A percentile compares a stretch with the other conserved stretches of the same genome.
These are phyloP conservation scores for Microbotryum saponariae DNA, from an alignment of 1,284 basidiomycete genomes.

Conservation along the genomic window DNA sequence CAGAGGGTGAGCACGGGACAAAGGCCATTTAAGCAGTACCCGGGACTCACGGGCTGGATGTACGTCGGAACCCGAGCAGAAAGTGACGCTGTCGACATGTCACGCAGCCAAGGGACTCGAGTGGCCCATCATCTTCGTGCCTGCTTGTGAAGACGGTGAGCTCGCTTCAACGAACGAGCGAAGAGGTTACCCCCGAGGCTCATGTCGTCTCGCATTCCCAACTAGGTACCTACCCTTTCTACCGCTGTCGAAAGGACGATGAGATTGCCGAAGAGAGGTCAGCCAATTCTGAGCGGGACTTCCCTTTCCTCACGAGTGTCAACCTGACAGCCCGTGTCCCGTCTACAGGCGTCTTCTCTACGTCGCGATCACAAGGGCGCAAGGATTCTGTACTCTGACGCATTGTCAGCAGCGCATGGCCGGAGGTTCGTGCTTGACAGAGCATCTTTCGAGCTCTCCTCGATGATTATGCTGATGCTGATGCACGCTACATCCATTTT, in stretches of 20 bases:
- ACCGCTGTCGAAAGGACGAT: slow-evolving; percentile 53
- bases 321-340: neutral
- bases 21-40: neutral
- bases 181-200: neutral
- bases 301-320: neutral
- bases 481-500: neutral
- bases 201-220: slow-evolving; percentile 50
- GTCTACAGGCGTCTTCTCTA: slow-evolving; percentile 63
- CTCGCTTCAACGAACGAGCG: neutral
- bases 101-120: slow-evolving; percentile 88
- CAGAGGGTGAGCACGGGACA: slow-evolving; percentile 45
- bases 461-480: neutral
- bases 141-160: slow-evolving; percentile 41
- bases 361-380: slow-evolving; percentile 83
- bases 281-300: slow-evolving; percentile 18
- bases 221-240: slow-evolving; percentile 68
- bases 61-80: slow-evolving; percentile 40
- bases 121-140: slow-evolving; percentile 81
- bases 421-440: slow-evolving; percentile 24
- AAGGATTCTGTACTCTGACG: slow-evolving; percentile 62
- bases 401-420: slow-evolving; percentile 38
- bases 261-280: slow-evolving; percentile 75
- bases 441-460: neutral
- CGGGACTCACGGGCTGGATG: neutral
- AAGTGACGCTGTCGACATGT: slow-evolving; percentile 79